A percentile compares a stretch with the other conserved stretches of the same genome.
phyloP scores from a whole-genome alignment of 2,329 filamentous ascomycete species.

The Trichoderma koningii region DNA sequence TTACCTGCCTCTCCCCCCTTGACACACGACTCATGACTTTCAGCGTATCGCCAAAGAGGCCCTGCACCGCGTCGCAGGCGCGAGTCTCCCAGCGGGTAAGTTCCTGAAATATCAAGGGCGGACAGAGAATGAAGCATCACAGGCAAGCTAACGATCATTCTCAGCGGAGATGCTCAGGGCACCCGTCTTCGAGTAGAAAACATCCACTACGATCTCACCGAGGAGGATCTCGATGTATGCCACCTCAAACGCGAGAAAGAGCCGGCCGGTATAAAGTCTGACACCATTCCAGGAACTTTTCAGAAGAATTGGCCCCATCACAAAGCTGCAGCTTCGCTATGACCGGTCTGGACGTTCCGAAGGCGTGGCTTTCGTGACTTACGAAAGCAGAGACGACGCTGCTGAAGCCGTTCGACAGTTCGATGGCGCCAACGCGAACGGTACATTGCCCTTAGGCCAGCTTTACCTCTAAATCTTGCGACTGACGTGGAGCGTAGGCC shows the following conservation, averaged over 20 bases:
- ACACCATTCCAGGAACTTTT: constrained; percentile 71
- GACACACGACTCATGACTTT: constrained; percentile 32
- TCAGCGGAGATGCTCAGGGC: constrained; percentile 54
- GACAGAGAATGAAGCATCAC: constrained; percentile 11
- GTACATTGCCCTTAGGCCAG: constrained; percentile 40
- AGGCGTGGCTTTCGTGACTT: constrained; percentile 81
- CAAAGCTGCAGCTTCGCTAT: constrained; percentile 71
- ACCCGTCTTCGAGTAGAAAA: constrained; percentile 83
- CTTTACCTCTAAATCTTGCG: background rate
- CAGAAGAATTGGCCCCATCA: constrained; percentile 70
- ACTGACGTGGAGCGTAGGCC: constrained; percentile 50
- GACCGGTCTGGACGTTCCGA: constrained; percentile 88
- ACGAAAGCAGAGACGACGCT: constrained; percentile 71
- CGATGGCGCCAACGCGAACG: constrained; percentile 87
- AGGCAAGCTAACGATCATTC: constrained; percentile 24
- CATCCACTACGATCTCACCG: constrained; percentile 86
- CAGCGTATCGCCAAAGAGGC: constrained; percentile 44
- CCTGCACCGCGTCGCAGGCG: constrained; percentile 48
- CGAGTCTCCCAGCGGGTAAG: constrained; percentile 47
- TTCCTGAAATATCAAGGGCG: background rate
- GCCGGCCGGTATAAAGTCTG: constrained; percentile 18
- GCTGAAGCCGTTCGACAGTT: constrained; percentile 74
- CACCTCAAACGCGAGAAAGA: background rate
- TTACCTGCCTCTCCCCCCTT: background rate
- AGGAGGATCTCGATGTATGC: constrained; percentile 76